A percentile compares a stretch with the other conserved stretches of the same genome.
Evolutionary conservation across 2,329 filamentous ascomycete genomes (phyloP).

Genomic region (Aspergillus japonicus): DNA sequence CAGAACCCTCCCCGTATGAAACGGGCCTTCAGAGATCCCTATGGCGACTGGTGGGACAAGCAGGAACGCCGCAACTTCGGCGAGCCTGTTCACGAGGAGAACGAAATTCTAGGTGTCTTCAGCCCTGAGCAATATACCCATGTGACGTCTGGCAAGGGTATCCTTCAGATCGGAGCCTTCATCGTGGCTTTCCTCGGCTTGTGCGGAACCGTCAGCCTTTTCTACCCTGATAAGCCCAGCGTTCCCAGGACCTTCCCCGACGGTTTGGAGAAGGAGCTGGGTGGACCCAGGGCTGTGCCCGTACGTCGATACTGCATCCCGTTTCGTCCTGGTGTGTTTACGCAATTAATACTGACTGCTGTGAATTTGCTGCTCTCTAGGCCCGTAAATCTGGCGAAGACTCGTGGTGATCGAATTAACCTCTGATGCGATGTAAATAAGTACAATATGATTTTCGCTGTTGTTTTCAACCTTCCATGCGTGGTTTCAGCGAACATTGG

Average conservation of each 20-base stretch:
- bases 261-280: constrained; percentile 72
- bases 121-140: constrained; percentile 87
- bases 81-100: constrained; percentile 94
- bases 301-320: constrained; percentile 50
- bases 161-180: constrained; percentile 68
- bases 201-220: constrained; percentile 64
- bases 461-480: constrained; percentile 30
- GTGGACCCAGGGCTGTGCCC: constrained; percentile 64
- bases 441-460: constrained; percentile 37
- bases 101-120: constrained; percentile 89
- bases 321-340: not conserved
- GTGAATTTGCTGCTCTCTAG: constrained; percentile 21
- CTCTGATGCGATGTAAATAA: constrained; percentile 39
- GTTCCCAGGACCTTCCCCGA: constrained; percentile 67
- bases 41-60: constrained; percentile 94
- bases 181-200: constrained; percentile 62
- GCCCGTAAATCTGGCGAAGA: constrained; percentile 41
- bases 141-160: constrained; percentile 68
- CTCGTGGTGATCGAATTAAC: constrained; percentile 34
- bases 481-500: constrained; percentile 13
- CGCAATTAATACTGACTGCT: constrained; percentile 12
- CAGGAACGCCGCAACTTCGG: constrained; percentile 97
- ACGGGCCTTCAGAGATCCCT: constrained; percentile 87
- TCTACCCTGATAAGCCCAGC: constrained; percentile 70
- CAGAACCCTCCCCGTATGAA: constrained; percentile 63